Base-by-base conservation (phyloP, 2,329 filamentous ascomycete species). In the Cladosporium cucumerinum region DNA sequence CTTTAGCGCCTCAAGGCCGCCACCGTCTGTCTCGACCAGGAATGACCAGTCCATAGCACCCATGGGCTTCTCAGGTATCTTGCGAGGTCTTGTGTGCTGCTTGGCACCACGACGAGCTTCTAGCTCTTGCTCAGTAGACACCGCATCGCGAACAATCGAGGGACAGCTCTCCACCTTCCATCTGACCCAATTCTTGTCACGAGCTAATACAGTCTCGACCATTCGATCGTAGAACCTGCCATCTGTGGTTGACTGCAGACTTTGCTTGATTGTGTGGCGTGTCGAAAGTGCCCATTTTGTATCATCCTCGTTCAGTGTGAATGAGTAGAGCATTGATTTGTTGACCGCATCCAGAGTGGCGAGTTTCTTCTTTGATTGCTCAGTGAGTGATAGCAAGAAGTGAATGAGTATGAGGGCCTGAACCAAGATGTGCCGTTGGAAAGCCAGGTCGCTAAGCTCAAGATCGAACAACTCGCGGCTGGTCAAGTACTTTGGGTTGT, bases 401-500 rank as follows among this genome's bases (percentile, higher is more conserved):
- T 99, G 94, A 73, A 98, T 86, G 66, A 97, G 84, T 70, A 99
- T 98, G 63, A 98, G 86, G 16, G 93, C 91, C 78, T 99, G 95
- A 2, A 99, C 94, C 43, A 99, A 85, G 61, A 99, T 92, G 76
- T 99, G 93, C 65, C 96, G 86, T 71, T 96, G 87, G 76, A 99
- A 98, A 7, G 94, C 94, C 48, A 97, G 84, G 78, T 99, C 95
- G 76, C 92, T 93, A 68, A 98, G 89, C 90, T 99, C 95, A 54
- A 99, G 86, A 72, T 96, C 92, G 77, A 99, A 99, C 1, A 99
- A 82, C 75, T 99, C 96, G 69, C 90, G 86, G 76, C 93, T 98
- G n/a, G 95, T 99, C 21, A 99, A 85, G 75, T 99, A 99, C 75
- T 98, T 99, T 1, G 96, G 94, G 72, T 99, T 99, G 79, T 97